Percentiles rank a stretch among this genome's conserved stretches.
Conservation (phyloP, 352 stramenopile genomes). For the Phytophthora tentaculata region DNA sequence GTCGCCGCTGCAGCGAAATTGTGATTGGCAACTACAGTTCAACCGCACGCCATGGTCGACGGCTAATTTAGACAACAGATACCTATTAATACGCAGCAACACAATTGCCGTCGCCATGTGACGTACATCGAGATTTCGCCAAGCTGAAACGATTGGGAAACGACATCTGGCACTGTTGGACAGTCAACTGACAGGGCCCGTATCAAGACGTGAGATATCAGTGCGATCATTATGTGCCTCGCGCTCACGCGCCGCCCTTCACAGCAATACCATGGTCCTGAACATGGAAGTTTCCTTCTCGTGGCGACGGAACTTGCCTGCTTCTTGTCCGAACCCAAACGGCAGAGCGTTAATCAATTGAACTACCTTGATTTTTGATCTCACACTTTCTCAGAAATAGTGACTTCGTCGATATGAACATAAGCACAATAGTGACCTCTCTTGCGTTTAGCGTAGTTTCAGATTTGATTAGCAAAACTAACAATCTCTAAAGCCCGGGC, state of each 20-base stretch:
- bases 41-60: too few species aligned
- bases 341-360: not conserved
- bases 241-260: not conserved
- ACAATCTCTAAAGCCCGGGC: constrained; percentile 1
- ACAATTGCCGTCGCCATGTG: not conserved
- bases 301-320: not conserved
- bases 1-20: too few species aligned
- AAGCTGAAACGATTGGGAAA: constrained; percentile 8
- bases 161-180: constrained; percentile 15
- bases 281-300: not conserved
- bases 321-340: not conserved
- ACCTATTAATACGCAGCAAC: too few species aligned
- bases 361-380: not conserved
- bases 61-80: too few species aligned
- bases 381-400: not conserved
- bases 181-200: constrained; percentile 6
- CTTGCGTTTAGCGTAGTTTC: not conserved
- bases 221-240: constrained; percentile 9
- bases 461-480: not conserved
- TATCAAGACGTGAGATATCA: constrained; percentile 14
- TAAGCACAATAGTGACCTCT: not conserved
- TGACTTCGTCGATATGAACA: not conserved
- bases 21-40: too few species aligned
- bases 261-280: not conserved
- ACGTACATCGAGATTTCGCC: not conserved